Evolutionary conservation across 108 stramenopile genomes (phyloP).

Genomic region (Cyclotella kingstonii): DNA sequence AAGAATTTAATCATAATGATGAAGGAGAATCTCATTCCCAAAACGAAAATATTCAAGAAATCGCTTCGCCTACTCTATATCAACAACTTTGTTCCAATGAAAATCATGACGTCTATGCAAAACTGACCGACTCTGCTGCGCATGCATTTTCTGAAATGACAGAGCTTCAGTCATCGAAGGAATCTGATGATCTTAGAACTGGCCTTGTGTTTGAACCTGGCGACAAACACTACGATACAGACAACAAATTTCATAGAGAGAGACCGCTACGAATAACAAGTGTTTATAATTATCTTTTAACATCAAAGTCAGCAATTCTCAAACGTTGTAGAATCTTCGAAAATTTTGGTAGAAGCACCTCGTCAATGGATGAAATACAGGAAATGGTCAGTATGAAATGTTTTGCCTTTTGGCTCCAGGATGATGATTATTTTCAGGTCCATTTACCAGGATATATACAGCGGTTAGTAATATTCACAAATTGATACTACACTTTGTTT

Average conservation of each 20-base stretch:
- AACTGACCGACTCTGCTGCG: too few relatives aligned
- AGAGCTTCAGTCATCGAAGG: not conserved
- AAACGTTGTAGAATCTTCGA: constrained; percentile 21
- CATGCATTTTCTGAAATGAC: not conserved
- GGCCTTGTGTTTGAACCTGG: constrained; percentile 45
- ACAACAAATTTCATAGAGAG: constrained; percentile 49
- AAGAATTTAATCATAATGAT: too few relatives aligned
- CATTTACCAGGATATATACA: constrained; percentile 55
- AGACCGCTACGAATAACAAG: constrained; percentile 35
- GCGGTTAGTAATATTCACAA: constrained; percentile 18
- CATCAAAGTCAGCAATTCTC: constrained; percentile 8
- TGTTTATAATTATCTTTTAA: constrained; percentile 32
- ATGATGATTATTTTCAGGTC: constrained; percentile 45
- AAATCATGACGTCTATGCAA: too few relatives aligned
- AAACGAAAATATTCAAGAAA: too few relatives aligned
- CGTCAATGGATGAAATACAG: too few relatives aligned
- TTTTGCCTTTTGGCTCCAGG: constrained; percentile 19
- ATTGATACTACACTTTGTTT: not conserved
- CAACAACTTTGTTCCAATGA: too few relatives aligned
- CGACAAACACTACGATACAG: constrained; percentile 38
- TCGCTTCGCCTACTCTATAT: too few relatives aligned
- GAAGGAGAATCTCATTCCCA: too few relatives aligned
- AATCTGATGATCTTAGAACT: constrained; percentile 23
- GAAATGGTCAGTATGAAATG: not conserved
- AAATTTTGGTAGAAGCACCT: constrained; percentile 3